Evolutionary conservation across 495 filamentous ascomycete genomes (phyloP).

Genomic region (Cercophora samala): DNA sequence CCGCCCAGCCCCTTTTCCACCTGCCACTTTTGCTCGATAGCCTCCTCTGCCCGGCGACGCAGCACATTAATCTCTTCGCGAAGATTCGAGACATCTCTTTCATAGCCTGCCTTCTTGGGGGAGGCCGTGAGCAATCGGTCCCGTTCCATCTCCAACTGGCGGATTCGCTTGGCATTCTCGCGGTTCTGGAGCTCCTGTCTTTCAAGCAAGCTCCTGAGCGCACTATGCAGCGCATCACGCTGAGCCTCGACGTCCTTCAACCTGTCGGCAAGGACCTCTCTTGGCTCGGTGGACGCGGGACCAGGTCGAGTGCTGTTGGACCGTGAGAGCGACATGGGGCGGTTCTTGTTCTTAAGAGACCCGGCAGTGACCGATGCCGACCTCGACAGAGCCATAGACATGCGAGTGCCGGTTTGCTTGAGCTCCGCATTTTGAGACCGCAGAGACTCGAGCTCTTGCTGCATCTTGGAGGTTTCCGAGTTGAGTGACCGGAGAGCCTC

Average conservation of each 20-base stretch:
- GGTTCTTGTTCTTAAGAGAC: constrained; percentile 24
- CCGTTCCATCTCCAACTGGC: constrained; percentile 71
- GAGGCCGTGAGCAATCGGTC: constrained; percentile 66
- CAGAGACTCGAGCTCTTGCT: constrained; percentile 63
- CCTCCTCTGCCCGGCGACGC: constrained; percentile 86
- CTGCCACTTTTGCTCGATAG: constrained; percentile 93
- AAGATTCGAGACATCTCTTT: constrained; percentile 72
- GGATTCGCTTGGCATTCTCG: constrained; percentile 74
- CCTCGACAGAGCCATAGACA: constrained; percentile 37
- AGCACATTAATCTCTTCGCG: constrained; percentile 82
- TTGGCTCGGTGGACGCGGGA: constrained; percentile 48
- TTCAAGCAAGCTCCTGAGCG: constrained; percentile 81
- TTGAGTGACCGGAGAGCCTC: constrained; percentile 11
- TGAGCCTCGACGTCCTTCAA: constrained; percentile 91
- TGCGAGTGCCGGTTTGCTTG: constrained; percentile 26
- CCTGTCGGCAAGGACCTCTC: constrained; percentile 72
- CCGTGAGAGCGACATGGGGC: constrained; percentile 47
- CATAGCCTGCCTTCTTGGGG: constrained; percentile 71
- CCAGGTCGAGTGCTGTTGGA: constrained; percentile 58
- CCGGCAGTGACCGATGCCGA: constrained; percentile 45
- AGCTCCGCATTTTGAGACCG: constrained; percentile 57
- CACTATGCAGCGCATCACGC: constrained; percentile 84
- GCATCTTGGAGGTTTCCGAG: constrained; percentile 55
- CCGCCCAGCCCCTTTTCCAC: constrained; percentile 91
- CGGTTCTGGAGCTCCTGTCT: constrained; percentile 77